phyloP scores from a whole-genome alignment of 371 early-diverging fungal genomes.

The Syncephalis fuscata region DNA sequence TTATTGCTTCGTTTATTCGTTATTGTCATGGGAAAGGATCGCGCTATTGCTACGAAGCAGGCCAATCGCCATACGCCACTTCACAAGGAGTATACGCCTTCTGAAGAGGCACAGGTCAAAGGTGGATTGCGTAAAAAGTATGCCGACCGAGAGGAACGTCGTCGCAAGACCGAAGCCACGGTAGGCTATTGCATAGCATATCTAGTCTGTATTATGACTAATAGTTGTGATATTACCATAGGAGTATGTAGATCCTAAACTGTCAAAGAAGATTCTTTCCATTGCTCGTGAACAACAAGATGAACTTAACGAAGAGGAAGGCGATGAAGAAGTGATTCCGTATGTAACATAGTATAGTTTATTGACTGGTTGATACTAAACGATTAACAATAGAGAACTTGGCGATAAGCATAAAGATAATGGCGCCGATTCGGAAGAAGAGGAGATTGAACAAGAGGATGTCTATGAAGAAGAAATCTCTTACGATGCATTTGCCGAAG shows the following conservation, averaged over 20 bases:
- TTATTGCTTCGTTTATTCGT: too few species aligned
- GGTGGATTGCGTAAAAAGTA: too few species aligned
- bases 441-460: conserved; percentile 18
- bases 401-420: conserved; percentile 12
- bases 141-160: too few species aligned
- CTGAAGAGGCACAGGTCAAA: too few species aligned
- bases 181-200: too few species aligned
- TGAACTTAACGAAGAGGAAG: conserved; percentile 40
- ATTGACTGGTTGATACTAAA: conserved; percentile 7
- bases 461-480: conserved; percentile 34
- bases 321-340: conserved; percentile 13
- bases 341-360: conserved; percentile 8
- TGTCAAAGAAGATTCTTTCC: conserved; percentile 73
- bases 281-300: conserved; percentile 85
- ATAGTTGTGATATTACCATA: conserved; percentile 5
- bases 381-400: conserved; percentile 7
- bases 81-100: too few species aligned
- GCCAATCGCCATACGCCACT: too few species aligned
- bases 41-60: too few species aligned
- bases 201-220: too few species aligned
- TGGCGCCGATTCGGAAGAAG: conserved; percentile 18
- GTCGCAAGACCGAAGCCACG: too few species aligned
- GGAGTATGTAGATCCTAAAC: conserved; percentile 74
- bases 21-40: too few species aligned
- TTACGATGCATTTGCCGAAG: conserved; percentile 13